Evolutionary conservation across 805 yeast genomes (phyloP).

Genomic region (Starmerella stellata): DNA sequence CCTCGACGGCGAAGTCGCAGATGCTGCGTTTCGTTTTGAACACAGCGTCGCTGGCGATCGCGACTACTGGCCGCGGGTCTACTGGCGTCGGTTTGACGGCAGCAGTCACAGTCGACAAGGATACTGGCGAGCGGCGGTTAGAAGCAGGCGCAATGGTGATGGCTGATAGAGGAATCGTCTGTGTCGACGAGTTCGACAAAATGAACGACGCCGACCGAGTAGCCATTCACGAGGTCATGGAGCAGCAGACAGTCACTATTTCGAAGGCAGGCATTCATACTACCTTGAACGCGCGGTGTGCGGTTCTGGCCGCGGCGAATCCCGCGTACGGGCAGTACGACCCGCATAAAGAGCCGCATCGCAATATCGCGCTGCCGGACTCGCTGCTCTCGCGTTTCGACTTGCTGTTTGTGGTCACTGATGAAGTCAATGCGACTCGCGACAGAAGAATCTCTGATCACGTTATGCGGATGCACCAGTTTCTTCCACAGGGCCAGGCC

Average conservation of each 20-base stretch:
- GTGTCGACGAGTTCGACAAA: constrained; percentile 97
- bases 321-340: constrained; percentile 96
- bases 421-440: constrained; percentile 68
- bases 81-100: constrained; percentile 99
- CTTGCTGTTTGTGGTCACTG: constrained; percentile 85
- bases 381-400: constrained; percentile 93
- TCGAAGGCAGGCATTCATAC: constrained; percentile 98
- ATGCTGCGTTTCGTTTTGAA: constrained; percentile 83
- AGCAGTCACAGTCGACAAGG: constrained; percentile 89
- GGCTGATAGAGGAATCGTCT: constrained; percentile 92
- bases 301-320: constrained; percentile 94
- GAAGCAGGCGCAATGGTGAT: constrained; percentile 99
- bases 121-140: constrained; percentile 87
- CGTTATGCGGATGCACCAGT: constrained; percentile 84
- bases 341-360: constrained; percentile 86
- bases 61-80: constrained; percentile 98
- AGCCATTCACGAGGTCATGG: constrained; percentile 99
- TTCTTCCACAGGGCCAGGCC: constrained; percentile 63
- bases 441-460: constrained; percentile 86
- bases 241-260: constrained; percentile 94
- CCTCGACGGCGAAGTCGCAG: constrained; percentile 95
- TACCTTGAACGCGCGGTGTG: constrained; percentile 86
- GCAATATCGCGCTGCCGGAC: constrained; percentile 91
- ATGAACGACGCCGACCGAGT: constrained; percentile 95
- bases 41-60: constrained; percentile 88